Base-by-base conservation (phyloP, 805 yeast species). In the Metschnikowia rubicola region DNA sequence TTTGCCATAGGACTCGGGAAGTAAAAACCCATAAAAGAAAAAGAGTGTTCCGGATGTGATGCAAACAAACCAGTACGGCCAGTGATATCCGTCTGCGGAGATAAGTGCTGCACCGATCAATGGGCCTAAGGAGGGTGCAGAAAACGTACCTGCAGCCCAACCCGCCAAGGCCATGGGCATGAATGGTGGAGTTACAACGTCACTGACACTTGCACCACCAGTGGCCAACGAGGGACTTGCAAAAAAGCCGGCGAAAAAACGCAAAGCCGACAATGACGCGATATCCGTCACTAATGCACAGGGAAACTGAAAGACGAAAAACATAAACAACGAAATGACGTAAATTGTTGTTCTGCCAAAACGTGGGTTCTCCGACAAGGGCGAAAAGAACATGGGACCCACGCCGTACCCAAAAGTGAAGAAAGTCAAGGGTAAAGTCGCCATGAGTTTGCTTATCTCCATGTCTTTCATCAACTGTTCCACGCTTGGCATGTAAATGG, bases 391-490 rank as follows among this genome's bases (percentile, higher is more conserved):
- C 66, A 81, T 65, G 2, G 85, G 85, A 1, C 85, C 84, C 17
- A 80, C 40, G 42, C 83, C 86, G 55, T 82, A 81, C 8, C 86
- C 87, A 26, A 80, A 53, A 7, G 82, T 81, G 51, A 76, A 82
- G 34, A 80, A 50, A 0, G 83, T 65, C 53, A 82, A 66, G 3
- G 82, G 81, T 31, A 82, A 63, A 1, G 74, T 64, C 0, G 80
- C 79, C 4, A 69, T 68, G 6, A 71, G 73, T 30, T 62, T 63
- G 10, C 75, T 66, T 8, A 77, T 70, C 12, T 62, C 51, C 53
- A 79, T 78, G 40, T 78, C 75, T 26, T 62, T 60, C 61, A 66
- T 70, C 26, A 82, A 58, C 12, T 67, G 63, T n/a, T 59, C 65
- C 30, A 73, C 65, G 17, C 80, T 78, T 1, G 86, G 84, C 0